Evolutionary conservation across 208 protist species (phyloP).

Genomic region (Vickermania ingenoplastis): DNA sequence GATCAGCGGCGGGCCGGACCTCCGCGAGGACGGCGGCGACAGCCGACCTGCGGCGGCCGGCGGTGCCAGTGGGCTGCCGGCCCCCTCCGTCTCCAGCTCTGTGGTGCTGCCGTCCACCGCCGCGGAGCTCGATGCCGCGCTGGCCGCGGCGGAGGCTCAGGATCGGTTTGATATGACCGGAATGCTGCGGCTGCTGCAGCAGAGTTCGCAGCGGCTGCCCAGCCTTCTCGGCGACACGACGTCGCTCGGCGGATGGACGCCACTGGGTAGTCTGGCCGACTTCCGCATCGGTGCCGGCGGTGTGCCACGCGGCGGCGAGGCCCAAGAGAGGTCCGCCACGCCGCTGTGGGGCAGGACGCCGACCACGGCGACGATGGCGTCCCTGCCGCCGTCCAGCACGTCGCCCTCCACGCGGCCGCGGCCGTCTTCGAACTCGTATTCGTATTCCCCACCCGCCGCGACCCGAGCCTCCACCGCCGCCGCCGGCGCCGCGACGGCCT

Average conservation of each 20-base stretch:
- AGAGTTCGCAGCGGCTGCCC: neutral
- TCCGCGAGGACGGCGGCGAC: neutral
- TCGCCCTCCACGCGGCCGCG: neutral
- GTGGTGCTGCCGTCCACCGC: neutral
- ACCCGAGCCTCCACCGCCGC: neutral
- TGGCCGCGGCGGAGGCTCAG: neutral
- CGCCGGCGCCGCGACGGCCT: neutral
- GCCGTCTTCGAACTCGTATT: no score
- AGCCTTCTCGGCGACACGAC: neutral
- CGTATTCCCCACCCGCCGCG: no score
- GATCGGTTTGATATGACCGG: neutral
- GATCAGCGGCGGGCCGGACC: neutral
- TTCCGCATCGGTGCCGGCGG: neutral
- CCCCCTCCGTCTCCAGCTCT: neutral
- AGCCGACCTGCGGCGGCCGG: neutral
- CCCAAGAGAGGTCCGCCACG: no score
- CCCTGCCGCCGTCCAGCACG: neutral
- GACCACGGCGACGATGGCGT: neutral
- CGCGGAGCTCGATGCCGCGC: neutral
- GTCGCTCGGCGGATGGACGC: neutral
- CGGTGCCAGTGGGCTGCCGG: neutral
- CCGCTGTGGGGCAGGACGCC: neutral
- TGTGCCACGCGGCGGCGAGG: neutral
- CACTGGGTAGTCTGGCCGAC: neutral
- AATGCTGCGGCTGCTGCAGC: neutral